phyloP scores from a whole-genome alignment of 202 grass and related monocot genomes.

The Dendrocalamus latiflorus region DNA sequence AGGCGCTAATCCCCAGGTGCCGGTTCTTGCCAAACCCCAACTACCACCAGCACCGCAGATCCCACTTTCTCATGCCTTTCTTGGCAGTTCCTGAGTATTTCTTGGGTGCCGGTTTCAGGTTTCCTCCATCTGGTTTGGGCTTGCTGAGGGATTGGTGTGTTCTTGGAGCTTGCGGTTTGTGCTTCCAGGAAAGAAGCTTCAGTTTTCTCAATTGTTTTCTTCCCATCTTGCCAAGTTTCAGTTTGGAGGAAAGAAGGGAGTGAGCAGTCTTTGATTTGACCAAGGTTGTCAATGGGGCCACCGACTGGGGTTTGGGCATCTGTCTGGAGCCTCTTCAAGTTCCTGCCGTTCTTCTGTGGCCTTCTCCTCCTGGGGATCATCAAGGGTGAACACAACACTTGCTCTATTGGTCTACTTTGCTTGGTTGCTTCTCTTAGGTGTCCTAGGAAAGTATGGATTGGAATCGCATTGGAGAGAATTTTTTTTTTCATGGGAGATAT shows the following conservation, averaged over 20 bases:
- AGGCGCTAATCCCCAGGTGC: not conserved
- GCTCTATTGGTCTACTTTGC: not conserved
- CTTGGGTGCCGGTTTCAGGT: not conserved
- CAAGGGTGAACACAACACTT: constrained; percentile 57
- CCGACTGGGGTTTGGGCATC: constrained; percentile 45
- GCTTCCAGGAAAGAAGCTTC: not conserved
- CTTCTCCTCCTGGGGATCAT: constrained; percentile 73
- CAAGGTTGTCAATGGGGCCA: constrained; percentile 55
- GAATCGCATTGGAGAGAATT: not conserved
- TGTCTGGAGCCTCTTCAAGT: constrained; percentile 69
- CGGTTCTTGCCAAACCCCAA: constrained; percentile 3
- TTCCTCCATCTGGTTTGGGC: not conserved
- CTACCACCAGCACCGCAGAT: not conserved
- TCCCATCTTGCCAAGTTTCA: not conserved
- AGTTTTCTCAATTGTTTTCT: not conserved
- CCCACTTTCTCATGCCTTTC: not conserved
- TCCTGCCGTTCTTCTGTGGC: constrained; percentile 73
- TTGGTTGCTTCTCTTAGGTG: not conserved
- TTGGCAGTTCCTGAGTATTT: not conserved
- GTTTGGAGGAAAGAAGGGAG: not conserved
- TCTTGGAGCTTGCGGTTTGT: not conserved
- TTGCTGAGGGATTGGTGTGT: constrained; percentile 5
- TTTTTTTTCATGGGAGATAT: not conserved
- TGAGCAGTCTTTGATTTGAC: not conserved
- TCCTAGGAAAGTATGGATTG: not conserved